Percentiles rank a stretch among this genome's conserved stretches.
These are phyloP conservation scores for Phoenix roebelenii DNA, from an alignment of 176 grass and related monocot genomes.

Conservation along the genomic window DNA sequence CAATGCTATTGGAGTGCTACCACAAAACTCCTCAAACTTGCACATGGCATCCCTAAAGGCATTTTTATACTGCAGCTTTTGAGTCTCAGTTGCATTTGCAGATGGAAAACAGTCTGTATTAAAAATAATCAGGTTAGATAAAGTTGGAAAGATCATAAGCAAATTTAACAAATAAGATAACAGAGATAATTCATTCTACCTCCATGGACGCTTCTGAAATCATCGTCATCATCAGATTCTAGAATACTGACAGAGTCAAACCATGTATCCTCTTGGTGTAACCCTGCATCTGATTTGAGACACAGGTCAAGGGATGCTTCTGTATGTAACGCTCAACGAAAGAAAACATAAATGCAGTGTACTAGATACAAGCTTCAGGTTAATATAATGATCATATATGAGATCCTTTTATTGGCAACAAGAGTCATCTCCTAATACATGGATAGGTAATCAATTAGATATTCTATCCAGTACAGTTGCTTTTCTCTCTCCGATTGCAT, in stretches of 20 bases:
- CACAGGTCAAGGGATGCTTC: too few species aligned
- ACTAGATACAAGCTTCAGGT: too few species aligned
- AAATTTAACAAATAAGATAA: too few species aligned
- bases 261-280: constrained; percentile 87
- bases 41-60: constrained; percentile 44
- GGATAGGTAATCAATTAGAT: too few species aligned
- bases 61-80: constrained; percentile 36
- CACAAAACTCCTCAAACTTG: constrained; percentile 42
- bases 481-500: too few species aligned
- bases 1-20: constrained; percentile 37
- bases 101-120: constrained; percentile 26
- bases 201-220: constrained; percentile 71
- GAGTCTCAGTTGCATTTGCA: constrained; percentile 31
- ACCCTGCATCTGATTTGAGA: constrained; percentile 25
- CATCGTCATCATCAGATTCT: constrained; percentile 83
- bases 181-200: constrained; percentile 22
- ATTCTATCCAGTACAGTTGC: too few species aligned
- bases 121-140: not conserved
- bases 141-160: too few species aligned
- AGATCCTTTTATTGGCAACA: too few species aligned
- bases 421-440: too few species aligned
- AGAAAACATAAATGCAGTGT: too few species aligned
- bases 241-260: constrained; percentile 83
- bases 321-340: too few species aligned
- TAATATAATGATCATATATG: too few species aligned